Evolutionary conservation across 805 yeast genomes (phyloP).

Genomic region (Wickerhamomyces xylosicus): DNA sequence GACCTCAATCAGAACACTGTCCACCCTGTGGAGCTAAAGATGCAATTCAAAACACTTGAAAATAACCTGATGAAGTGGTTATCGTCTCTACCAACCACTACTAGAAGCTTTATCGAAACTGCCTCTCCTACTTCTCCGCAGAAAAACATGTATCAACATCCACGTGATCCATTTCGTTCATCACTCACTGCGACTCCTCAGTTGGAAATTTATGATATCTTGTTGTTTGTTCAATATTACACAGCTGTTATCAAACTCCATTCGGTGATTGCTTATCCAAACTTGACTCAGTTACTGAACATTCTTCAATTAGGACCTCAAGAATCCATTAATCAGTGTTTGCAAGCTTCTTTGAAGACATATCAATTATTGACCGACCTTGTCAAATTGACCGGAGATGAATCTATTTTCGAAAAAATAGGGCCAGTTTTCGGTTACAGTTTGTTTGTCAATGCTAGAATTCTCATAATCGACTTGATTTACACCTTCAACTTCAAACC

Average conservation of each 20-base stretch:
- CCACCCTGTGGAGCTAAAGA: constrained; percentile 7
- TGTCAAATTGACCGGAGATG: constrained; percentile 6
- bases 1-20: constrained; percentile 5
- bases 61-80: constrained; percentile 13
- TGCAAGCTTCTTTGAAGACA: constrained; percentile 13
- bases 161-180: background rate
- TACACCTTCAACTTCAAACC: constrained; percentile 1
- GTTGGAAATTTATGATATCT: constrained; percentile 10
- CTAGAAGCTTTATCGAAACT: constrained; percentile 8
- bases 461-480: constrained; percentile 21
- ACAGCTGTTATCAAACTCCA: constrained; percentile 14
- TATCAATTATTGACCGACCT: constrained; percentile 9
- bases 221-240: constrained; percentile 14
- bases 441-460: constrained; percentile 24
- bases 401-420: constrained; percentile 10
- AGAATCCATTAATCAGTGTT: constrained; percentile 14
- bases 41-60: constrained; percentile 11
- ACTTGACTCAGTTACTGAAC: constrained; percentile 5
- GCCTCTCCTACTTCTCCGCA: constrained; percentile 2
- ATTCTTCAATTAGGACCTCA: constrained; percentile 6
- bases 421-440: constrained; percentile 25
- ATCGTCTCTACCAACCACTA: constrained; percentile 8
- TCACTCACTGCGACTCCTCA: background rate
- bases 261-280: constrained; percentile 16
- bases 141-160: background rate